Evolutionary conservation across 768 basidiomycete genomes (phyloP), one percentile per base, ranked within the genome.

Genomic region (Naganishia onofrii): DNA sequence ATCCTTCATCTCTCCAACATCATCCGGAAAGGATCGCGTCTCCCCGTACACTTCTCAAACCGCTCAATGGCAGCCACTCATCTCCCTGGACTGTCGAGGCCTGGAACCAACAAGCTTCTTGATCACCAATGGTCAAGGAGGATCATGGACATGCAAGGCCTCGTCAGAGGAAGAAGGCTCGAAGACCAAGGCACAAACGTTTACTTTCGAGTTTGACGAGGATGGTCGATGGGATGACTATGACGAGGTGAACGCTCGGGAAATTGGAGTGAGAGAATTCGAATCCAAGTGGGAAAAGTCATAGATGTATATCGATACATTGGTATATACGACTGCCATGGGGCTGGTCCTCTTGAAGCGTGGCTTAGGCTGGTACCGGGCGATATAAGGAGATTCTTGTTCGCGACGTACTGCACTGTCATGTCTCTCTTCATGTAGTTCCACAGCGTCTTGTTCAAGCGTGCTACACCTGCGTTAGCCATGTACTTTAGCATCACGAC

Each of bases 161-260:
- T 51, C 32, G 13, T 42, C 31, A 5, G 42, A 69, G 10, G 56
- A 46, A 1, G 72, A 70, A 48, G 75, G 74, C 29, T 19, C 38
- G n/a, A 71, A 48, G 68, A 71, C 68, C 67, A 71, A 71, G 74
- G 63, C 9, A 57, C 55, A 72, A 21, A 44, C 54, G 15, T 81
- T 80, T 66, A 73, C 74, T 17, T 76, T 79, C 64, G 78, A 81
- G 69, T 71, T 77, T 68, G 76, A 77, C 15, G 78, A 77, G 54
- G 74, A 74, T 54, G 79, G 76, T 38, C 42, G 80, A 53, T 81
- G 78, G 78, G 80, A 81, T 70, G 80, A 81, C 73, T 81, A 81
- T 69, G 80, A 81, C 70, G 80, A 79, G 72, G 74, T 74, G 54
- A 72, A 73, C 36, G 73, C 71, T n/a, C 56, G 68, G 64, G 69